These are phyloP conservation scores for Fusarium dlaminii DNA, from an alignment of 2,329 filamentous ascomycete genomes.

Conservation along the genomic window DNA sequence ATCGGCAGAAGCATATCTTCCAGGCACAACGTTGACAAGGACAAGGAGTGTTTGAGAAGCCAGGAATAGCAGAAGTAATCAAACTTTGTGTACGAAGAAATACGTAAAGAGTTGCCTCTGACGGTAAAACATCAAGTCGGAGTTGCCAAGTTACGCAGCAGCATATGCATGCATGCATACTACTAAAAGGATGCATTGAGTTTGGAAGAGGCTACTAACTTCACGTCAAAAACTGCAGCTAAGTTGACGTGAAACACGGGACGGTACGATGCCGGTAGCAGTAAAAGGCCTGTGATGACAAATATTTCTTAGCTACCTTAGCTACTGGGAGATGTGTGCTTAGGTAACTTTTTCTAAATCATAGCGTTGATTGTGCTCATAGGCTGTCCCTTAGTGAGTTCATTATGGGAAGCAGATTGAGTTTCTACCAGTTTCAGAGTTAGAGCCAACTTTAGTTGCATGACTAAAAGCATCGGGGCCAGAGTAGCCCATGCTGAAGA, in stretches of 20 bases:
- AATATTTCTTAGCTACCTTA: conserved; percentile 1
- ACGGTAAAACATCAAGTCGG: neutral
- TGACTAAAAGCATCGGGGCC: neutral
- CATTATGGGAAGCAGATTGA: conserved; percentile 13
- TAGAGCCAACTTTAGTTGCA: neutral
- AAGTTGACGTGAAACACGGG: conserved; percentile 3
- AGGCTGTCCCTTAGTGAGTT: neutral
- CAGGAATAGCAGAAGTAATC: neutral
- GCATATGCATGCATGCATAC: neutral
- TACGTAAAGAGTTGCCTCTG: neutral
- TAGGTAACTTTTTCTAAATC: neutral
- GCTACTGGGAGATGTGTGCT: neutral
- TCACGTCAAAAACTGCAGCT: neutral
- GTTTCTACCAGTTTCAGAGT: conserved; percentile 26
- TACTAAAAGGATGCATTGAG: conserved; percentile 1
- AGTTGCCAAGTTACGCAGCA: neutral
- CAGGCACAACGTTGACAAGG: neutral
- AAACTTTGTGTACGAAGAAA: neutral
- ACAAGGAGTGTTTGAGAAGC: neutral
- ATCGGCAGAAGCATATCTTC: conserved; percentile 20
- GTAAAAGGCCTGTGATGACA: neutral
- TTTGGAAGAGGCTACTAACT: conserved; percentile 5
- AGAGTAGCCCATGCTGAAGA: neutral
- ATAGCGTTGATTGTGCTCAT: neutral
- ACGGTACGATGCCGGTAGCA: neutral